Evolutionary conservation across 2,329 filamentous ascomycete genomes (phyloP).

Genomic region (Calcarisporium arbuscula): DNA sequence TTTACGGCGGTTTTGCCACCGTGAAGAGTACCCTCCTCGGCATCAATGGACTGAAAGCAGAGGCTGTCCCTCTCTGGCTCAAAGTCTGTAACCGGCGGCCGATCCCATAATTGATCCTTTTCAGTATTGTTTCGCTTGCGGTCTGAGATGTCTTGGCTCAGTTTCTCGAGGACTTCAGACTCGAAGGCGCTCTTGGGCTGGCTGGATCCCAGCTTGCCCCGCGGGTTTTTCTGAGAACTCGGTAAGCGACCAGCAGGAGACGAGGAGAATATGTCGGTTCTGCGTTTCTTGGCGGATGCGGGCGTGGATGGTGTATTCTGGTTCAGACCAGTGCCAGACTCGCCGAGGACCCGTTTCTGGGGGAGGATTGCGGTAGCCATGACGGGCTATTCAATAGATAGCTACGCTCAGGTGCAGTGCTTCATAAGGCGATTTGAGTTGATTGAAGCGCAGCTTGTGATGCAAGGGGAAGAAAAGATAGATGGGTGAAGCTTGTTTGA

Average conservation of each 20-base stretch:
- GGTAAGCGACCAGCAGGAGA: conserved; percentile 51
- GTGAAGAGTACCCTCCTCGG: conserved; percentile 77
- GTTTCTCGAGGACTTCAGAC: conserved; percentile 87
- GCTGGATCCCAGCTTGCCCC: conserved; percentile 59
- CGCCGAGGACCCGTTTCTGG: conserved; percentile 67
- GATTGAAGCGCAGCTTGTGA: not conserved
- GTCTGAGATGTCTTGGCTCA: conserved; percentile 86
- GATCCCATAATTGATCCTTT: conserved; percentile 87
- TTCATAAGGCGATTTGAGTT: conserved; percentile 2
- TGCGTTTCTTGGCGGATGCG: conserved; percentile 69
- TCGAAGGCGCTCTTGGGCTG: conserved; percentile 90
- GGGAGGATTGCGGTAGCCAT: conserved; percentile 51
- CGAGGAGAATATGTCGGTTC: conserved; percentile 59
- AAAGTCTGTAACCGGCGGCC: conserved; percentile 47
- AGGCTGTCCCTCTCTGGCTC: conserved; percentile 58
- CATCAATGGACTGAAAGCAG: conserved; percentile 94
- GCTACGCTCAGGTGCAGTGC: conserved; percentile 1
- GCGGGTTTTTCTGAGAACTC: conserved; percentile 55
- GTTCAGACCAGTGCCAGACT: conserved; percentile 58
- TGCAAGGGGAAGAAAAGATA: no score
- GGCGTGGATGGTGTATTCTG: conserved; percentile 55
- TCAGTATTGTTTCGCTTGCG: conserved; percentile 84
- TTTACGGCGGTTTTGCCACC: conserved; percentile 75
- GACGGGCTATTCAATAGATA: conserved; percentile 9
- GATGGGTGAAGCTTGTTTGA: not conserved